A percentile compares a stretch with the other conserved stretches of the same genome.
Conservation (phyloP, 805 yeast species). For the Pichia occidentalis region DNA sequence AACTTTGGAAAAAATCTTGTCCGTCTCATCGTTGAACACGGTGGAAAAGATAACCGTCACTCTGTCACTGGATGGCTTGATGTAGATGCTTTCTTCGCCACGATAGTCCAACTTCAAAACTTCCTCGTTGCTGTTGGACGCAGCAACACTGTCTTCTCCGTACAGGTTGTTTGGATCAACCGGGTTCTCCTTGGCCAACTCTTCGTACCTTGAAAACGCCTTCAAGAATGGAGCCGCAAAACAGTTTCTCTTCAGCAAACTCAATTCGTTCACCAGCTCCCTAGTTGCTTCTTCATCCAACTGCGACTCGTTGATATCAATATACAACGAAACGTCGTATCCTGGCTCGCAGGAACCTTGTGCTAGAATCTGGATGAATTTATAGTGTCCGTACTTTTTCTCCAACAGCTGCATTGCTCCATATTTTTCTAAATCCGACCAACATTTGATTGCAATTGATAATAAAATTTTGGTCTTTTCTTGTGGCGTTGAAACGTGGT, state of each 20-base stretch:
- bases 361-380: constrained; percentile 30
- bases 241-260: constrained; percentile 76
- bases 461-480: constrained; percentile 57
- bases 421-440: constrained; percentile 62
- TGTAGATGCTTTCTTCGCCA: constrained; percentile 85
- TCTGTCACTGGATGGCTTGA: constrained; percentile 90
- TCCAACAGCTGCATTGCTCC: constrained; percentile 54
- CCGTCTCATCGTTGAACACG: constrained; percentile 93
- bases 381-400: constrained; percentile 41
- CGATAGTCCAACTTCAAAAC: constrained; percentile 76
- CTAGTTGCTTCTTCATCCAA: constrained; percentile 41
- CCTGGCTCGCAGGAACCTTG: constrained; percentile 56
- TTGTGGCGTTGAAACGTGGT: constrained; percentile 86
- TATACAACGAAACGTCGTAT: constrained; percentile 68
- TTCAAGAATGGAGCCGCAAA: constrained; percentile 89
- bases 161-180: constrained; percentile 36
- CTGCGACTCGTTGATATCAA: constrained; percentile 40
- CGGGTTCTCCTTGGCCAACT: constrained; percentile 41
- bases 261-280: constrained; percentile 53
- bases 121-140: constrained; percentile 40
- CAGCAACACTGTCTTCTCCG: constrained; percentile 31
- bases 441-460: constrained; percentile 70
- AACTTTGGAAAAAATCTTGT: constrained; percentile 82
- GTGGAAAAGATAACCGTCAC: constrained; percentile 96
- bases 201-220: constrained; percentile 77